Percentiles rank a stretch among this genome's conserved stretches.
Evolutionary conservation across 1,139 yeast species (phyloP).

Genomic region (Sugiyamaella paludigena): DNA sequence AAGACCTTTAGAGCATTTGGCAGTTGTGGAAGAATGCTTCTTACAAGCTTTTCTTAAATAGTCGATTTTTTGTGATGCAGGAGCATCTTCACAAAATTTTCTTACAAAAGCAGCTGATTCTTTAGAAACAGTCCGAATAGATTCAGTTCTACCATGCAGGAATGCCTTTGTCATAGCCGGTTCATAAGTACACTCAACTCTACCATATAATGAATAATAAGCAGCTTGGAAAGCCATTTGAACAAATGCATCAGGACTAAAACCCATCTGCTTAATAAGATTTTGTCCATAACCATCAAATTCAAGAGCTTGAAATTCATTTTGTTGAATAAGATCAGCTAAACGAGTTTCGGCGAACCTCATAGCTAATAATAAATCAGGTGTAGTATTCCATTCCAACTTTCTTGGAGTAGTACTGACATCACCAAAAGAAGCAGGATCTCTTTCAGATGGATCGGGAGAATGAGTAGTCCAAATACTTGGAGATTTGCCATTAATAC

Average conservation of each 20-base stretch:
- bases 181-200: constrained; percentile 90
- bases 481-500: constrained; percentile 79
- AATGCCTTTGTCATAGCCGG: constrained; percentile 93
- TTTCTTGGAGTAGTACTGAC: constrained; percentile 66
- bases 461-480: constrained; percentile 62
- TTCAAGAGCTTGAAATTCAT: constrained; percentile 80
- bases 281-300: constrained; percentile 74
- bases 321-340: constrained; percentile 83
- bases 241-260: constrained; percentile 90
- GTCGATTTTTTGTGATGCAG: constrained; percentile 59
- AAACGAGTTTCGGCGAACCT: constrained; percentile 90
- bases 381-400: constrained; percentile 82
- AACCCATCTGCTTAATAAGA: constrained; percentile 77
- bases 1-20: constrained; percentile 65
- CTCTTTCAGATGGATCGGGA: constrained; percentile 47
- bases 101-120: constrained; percentile 82
- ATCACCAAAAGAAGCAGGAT: constrained; percentile 43
- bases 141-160: constrained; percentile 90
- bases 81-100: constrained; percentile 72
- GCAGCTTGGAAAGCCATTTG: constrained; percentile 96
- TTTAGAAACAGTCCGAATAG: constrained; percentile 77
- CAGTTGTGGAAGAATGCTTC: constrained; percentile 67
- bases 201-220: constrained; percentile 86
- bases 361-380: constrained; percentile 72
- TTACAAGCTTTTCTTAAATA: constrained; percentile 65